These are phyloP conservation scores for Jatropha curcas DNA, from an alignment of 345 rosid genomes.

Conservation along the genomic window DNA sequence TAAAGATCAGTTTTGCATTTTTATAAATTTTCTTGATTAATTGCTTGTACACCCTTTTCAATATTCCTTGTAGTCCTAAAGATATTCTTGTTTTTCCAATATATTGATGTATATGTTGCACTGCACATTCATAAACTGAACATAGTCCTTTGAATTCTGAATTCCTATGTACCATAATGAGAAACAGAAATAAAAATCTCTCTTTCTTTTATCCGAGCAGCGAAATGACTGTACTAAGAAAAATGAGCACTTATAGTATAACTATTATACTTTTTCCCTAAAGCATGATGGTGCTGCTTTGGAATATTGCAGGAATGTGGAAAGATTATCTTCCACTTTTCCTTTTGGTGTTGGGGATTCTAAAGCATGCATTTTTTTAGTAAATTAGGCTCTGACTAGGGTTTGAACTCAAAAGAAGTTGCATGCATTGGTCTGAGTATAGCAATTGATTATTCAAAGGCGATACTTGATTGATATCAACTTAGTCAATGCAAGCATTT, in stretches of 20 bases:
- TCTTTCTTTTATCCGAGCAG: background rate
- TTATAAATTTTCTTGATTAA: background rate
- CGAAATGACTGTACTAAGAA: no score
- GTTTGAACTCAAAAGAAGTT: background rate
- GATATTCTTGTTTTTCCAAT: background rate
- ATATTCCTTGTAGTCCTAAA: background rate
- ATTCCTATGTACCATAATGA: background rate
- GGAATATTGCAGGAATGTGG: no score
- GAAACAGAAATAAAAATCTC: background rate
- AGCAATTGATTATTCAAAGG: background rate
- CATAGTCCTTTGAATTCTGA: background rate
- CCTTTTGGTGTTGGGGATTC: no score
- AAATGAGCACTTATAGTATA: no score
- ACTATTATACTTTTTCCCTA: no score
- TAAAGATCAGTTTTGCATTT: conserved; percentile 13
- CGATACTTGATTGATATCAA: background rate
- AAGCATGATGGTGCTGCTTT: no score
- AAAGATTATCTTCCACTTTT: no score
- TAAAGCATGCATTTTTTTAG: no score
- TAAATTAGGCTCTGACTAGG: no score
- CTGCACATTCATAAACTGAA: background rate
- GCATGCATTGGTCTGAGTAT: background rate
- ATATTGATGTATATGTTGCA: background rate
- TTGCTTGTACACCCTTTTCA: background rate
- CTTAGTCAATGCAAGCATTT: no score